These are phyloP conservation scores for Musa schizocarpa DNA, from an alignment of 176 grass and related monocot species.

Conservation along the genomic window DNA sequence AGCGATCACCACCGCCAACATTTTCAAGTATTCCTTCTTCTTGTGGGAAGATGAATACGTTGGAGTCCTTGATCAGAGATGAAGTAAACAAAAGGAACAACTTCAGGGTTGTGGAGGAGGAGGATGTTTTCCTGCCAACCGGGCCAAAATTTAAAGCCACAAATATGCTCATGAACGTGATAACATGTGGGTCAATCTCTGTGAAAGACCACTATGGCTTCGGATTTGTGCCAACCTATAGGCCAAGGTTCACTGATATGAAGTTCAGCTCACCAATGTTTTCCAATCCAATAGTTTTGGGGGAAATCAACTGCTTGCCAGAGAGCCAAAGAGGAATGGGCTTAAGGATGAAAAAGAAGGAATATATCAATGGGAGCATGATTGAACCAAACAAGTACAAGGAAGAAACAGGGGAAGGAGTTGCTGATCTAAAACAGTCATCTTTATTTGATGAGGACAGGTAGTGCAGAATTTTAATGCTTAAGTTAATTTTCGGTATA, in stretches of 20 bases:
- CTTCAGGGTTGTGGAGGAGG: conserved; percentile 57
- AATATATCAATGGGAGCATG: conserved; percentile 53
- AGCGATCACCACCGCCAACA: conserved; percentile 33
- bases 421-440: conserved; percentile 31
- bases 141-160: conserved; percentile 55
- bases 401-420: conserved; percentile 35
- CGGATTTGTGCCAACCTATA: conserved; percentile 68
- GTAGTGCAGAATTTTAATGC: conserved; percentile 27
- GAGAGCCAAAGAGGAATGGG: conserved; percentile 40
- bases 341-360: conserved; percentile 44
- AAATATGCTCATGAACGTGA: conserved; percentile 83
- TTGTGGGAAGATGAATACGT: conserved; percentile 53
- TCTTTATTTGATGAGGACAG: conserved; percentile 66
- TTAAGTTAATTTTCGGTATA: not conserved
- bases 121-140: conserved; percentile 36
- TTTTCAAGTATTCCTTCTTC: conserved; percentile 34
- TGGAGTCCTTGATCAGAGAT: conserved; percentile 84
- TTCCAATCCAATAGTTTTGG: conserved; percentile 42
- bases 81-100: conserved; percentile 63
- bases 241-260: conserved; percentile 67
- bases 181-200: conserved; percentile 84
- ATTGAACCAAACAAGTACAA: conserved; percentile 36
- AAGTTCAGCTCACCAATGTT: conserved; percentile 64
- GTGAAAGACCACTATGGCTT: conserved; percentile 81
- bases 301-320: conserved; percentile 41